Evolutionary conservation across 169 alveolate species (phyloP).

Genomic region (Babesia ovis): DNA sequence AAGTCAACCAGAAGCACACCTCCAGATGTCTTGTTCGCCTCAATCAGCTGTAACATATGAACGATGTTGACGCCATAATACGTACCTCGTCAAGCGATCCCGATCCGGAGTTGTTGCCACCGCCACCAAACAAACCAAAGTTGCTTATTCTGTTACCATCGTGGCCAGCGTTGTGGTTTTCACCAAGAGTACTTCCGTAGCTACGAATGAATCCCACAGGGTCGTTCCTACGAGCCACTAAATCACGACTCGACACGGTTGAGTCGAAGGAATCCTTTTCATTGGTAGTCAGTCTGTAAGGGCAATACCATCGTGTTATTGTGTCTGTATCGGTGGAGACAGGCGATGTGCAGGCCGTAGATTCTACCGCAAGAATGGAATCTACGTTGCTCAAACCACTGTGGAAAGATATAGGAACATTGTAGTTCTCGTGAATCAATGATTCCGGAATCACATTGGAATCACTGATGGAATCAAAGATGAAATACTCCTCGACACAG

Average conservation of each 20-base stretch:
- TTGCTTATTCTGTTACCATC: background rate
- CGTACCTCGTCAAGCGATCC: slow-evolving; percentile 25
- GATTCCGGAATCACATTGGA: background rate
- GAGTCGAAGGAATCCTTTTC: background rate
- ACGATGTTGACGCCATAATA: background rate
- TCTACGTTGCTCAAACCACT: background rate
- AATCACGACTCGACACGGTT: background rate
- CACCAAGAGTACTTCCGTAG: background rate
- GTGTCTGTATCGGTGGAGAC: background rate
- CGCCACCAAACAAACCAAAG: slow-evolving; percentile 24
- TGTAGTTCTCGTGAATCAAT: background rate
- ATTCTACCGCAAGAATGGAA: background rate
- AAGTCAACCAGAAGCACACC: slow-evolving; percentile 67
- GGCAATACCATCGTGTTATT: background rate
- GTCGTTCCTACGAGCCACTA: background rate
- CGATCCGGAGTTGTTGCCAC: background rate
- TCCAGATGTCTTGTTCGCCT: slow-evolving; percentile 36
- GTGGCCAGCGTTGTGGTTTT: background rate
- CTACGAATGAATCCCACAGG: slow-evolving; percentile 18
- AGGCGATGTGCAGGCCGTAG: background rate
- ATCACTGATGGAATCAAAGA: background rate
- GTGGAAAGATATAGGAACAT: slow-evolving; percentile 1
- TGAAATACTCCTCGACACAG: slow-evolving; percentile 11
- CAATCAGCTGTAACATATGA: slow-evolving; percentile 39
- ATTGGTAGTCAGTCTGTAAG: background rate